Conservation (phyloP, 352 stramenopile species). For the Aphanomyces cochlioides region DNA sequence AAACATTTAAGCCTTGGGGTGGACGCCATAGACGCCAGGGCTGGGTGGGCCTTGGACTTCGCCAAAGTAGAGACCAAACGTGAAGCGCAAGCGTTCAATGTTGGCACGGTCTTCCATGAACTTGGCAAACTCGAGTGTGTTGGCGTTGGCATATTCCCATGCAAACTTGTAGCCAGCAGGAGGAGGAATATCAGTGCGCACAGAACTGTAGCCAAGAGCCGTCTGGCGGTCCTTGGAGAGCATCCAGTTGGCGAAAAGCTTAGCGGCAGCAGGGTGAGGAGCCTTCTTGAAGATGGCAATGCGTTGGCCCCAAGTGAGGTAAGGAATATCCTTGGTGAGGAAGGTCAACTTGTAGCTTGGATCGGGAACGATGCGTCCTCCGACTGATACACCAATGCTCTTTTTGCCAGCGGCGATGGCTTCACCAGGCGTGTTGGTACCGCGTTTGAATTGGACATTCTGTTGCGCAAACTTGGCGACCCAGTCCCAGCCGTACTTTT, state of each 20-base stretch:
- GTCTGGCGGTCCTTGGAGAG: constrained; percentile 40
- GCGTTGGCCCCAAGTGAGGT: constrained; percentile 48
- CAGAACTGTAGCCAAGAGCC: constrained; percentile 33
- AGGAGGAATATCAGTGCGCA: constrained; percentile 39
- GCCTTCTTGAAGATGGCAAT: constrained; percentile 19
- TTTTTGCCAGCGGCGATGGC: too few species aligned
- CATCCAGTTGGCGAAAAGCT: constrained; percentile 59
- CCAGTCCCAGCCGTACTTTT: constrained; percentile 58
- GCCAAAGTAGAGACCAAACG: constrained; percentile 53
- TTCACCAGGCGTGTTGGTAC: background rate
- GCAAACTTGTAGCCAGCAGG: constrained; percentile 24
- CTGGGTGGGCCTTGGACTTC: constrained; percentile 47
- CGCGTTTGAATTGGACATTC: constrained; percentile 23
- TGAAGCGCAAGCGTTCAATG: constrained; percentile 42
- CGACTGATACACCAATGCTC: too few species aligned
- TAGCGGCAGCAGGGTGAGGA: constrained; percentile 39
- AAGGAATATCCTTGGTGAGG: constrained; percentile 40
- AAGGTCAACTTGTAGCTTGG: constrained; percentile 31
- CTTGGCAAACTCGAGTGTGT: constrained; percentile 36
- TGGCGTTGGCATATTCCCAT: constrained; percentile 40
- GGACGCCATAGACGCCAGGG: constrained; percentile 40
- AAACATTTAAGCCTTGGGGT: constrained; percentile 25
- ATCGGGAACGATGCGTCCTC: too few species aligned
- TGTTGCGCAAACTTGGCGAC: constrained; percentile 42
- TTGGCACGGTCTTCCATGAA: constrained; percentile 54